Evolutionary conservation across 192 early-diverging fungal genomes (phyloP).

Genomic region (Dimargaris verticillata): DNA sequence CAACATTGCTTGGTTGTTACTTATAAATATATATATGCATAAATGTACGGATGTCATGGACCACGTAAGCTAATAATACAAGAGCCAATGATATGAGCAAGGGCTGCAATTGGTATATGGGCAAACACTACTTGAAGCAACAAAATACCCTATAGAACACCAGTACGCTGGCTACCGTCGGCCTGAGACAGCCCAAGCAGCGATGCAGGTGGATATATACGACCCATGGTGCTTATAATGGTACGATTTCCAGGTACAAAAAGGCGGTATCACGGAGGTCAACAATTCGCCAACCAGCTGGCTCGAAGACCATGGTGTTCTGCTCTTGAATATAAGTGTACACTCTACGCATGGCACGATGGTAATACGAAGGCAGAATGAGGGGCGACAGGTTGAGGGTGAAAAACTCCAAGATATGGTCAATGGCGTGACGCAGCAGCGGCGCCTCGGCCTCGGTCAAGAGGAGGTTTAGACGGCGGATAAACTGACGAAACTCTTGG

Average conservation of each 20-base stretch:
- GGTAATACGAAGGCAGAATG: slow-evolving; percentile 22
- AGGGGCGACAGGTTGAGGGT: slow-evolving; percentile 32
- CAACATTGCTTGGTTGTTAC: no score
- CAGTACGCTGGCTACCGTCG: no score
- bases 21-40: slow-evolving; percentile 7
- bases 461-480: slow-evolving; percentile 22
- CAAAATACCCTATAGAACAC: no score
- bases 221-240: slow-evolving; percentile 6
- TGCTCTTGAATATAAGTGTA: slow-evolving; percentile 16
- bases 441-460: slow-evolving; percentile 28
- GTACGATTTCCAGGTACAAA: slow-evolving; percentile 29
- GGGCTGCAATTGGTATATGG: no score
- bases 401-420: slow-evolving; percentile 27
- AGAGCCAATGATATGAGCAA: no score
- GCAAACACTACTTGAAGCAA: no score
- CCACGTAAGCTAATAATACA: no score
- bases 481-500: slow-evolving; percentile 22
- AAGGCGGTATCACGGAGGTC: slow-evolving; percentile 32
- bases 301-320: slow-evolving; percentile 26
- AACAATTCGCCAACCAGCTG: slow-evolving; percentile 20
- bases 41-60: neutral
- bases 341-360: slow-evolving; percentile 19
- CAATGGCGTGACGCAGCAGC: slow-evolving; percentile 24
- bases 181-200: no score
- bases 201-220: no score